Conservation (phyloP, 257 asterid species). For the Solanum piurae region DNA sequence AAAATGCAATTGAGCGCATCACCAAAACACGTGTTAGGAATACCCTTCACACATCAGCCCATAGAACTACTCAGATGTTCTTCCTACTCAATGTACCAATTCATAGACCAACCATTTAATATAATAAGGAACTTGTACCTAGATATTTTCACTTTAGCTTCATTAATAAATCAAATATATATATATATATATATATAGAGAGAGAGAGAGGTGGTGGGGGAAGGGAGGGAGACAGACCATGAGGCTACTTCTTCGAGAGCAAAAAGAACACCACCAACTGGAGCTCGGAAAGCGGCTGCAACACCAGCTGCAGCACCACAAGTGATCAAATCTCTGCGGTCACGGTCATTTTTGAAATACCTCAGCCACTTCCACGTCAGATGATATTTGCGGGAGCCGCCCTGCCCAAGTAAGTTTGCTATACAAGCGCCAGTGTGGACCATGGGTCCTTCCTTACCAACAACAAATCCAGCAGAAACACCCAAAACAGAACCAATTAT, state of each 20-base stretch:
- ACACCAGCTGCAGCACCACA: slow-evolving; percentile 99
- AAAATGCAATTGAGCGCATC: neutral
- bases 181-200: neutral
- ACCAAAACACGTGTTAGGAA: neutral
- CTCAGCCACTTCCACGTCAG: slow-evolving; percentile 93
- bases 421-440: slow-evolving; percentile 98
- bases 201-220: neutral
- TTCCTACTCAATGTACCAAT: neutral
- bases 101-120: neutral
- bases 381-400: slow-evolving; percentile 95
- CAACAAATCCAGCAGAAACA: slow-evolving; percentile 97
- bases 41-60: neutral
- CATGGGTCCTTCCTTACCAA: slow-evolving; percentile 99
- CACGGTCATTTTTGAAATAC: slow-evolving; percentile 88
- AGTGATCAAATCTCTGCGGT: slow-evolving; percentile 92
- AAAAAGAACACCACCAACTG: slow-evolving; percentile 98
- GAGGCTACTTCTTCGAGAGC: slow-evolving; percentile 99
- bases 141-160: neutral
- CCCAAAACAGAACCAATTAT: slow-evolving; percentile 89
- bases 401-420: slow-evolving; percentile 95
- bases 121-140: neutral
- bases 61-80: neutral
- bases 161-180: neutral
- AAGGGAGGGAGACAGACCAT: slow-evolving; percentile 36
- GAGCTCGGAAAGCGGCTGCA: slow-evolving; percentile 99